phyloP scores from a whole-genome alignment of 345 rosid genomes.

The Gossypium raimondii region DNA sequence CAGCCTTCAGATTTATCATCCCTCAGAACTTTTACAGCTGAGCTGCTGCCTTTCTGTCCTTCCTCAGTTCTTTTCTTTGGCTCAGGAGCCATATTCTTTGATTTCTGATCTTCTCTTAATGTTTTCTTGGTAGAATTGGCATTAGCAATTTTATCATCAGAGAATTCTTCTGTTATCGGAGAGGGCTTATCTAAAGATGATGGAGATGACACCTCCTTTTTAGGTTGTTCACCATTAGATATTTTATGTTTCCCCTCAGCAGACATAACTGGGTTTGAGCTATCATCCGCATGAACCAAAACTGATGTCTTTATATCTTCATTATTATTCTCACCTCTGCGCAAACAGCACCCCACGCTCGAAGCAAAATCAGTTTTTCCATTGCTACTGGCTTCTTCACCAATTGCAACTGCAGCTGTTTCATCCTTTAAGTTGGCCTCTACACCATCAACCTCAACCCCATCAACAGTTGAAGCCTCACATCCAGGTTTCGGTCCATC shows the following conservation, averaged over 20 bases:
- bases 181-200: conserved; percentile 30
- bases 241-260: conserved; percentile 37
- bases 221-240: conserved; percentile 31
- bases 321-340: conserved; percentile 34
- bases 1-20: conserved; percentile 29
- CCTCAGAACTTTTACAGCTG: conserved; percentile 24
- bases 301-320: conserved; percentile 48
- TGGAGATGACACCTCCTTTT: conserved; percentile 28
- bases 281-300: conserved; percentile 31
- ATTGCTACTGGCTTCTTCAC: conserved; percentile 31
- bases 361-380: conserved; percentile 33
- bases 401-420: conserved; percentile 19
- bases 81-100: conserved; percentile 31
- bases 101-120: conserved; percentile 38
- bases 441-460: conserved; percentile 39
- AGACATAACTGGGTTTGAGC: conserved; percentile 32
- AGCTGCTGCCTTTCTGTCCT: conserved; percentile 28
- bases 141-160: conserved; percentile 32
- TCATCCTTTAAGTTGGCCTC: conserved; percentile 40
- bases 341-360: conserved; percentile 35
- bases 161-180: conserved; percentile 30
- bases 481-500: conserved; percentile 32
- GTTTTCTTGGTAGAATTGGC: conserved; percentile 28
- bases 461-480: conserved; percentile 41
- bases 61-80: conserved; percentile 35